Evolutionary conservation across 2,329 filamentous ascomycete genomes (phyloP).

Genomic region (Graphiopsis chlorocephala): DNA sequence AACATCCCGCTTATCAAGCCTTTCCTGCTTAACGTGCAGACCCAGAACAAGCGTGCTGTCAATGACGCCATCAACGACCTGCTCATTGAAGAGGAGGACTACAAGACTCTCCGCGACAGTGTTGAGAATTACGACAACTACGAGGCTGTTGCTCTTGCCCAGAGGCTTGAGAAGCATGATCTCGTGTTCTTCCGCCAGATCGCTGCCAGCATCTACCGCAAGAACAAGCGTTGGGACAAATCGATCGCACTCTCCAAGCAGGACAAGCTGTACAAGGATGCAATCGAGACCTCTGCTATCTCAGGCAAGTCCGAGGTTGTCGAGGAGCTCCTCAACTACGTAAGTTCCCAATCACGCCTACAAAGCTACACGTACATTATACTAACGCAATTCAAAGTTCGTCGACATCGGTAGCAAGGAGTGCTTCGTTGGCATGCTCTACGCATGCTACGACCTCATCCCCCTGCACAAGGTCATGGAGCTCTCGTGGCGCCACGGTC

Average conservation of each 20-base stretch:
- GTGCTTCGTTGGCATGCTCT: conserved; percentile 99
- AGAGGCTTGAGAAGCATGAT: conserved; percentile 93
- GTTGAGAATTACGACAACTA: conserved; percentile 99
- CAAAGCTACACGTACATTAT: neutral
- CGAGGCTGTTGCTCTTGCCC: conserved; percentile 86
- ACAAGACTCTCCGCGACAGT: conserved; percentile 96
- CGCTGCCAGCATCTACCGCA: conserved; percentile 96
- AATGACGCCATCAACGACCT: conserved; percentile 98
- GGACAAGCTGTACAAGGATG: conserved; percentile 99
- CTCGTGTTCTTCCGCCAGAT: conserved; percentile 99
- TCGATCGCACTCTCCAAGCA: conserved; percentile 97
- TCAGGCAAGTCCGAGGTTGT: conserved; percentile 89
- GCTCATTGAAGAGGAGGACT: conserved; percentile 96
- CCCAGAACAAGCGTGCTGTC: conserved; percentile 96
- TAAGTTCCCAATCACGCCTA: conserved; percentile 55
- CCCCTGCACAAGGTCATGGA: conserved; percentile 90
- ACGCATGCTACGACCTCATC: conserved; percentile 96
- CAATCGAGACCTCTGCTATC: conserved; percentile 93
- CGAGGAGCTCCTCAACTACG: conserved; percentile 92
- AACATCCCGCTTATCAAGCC: conserved; percentile 98
- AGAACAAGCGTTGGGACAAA: conserved; percentile 99
- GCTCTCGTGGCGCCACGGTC: conserved; percentile 92
- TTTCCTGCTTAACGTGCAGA: conserved; percentile 93
- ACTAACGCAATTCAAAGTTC: conserved; percentile 59
- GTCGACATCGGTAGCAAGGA: conserved; percentile 98